A percentile compares a stretch with the other conserved stretches of the same genome.
phyloP scores from a whole-genome alignment of 306 rosid genomes.

The Datisca glomerata region DNA sequence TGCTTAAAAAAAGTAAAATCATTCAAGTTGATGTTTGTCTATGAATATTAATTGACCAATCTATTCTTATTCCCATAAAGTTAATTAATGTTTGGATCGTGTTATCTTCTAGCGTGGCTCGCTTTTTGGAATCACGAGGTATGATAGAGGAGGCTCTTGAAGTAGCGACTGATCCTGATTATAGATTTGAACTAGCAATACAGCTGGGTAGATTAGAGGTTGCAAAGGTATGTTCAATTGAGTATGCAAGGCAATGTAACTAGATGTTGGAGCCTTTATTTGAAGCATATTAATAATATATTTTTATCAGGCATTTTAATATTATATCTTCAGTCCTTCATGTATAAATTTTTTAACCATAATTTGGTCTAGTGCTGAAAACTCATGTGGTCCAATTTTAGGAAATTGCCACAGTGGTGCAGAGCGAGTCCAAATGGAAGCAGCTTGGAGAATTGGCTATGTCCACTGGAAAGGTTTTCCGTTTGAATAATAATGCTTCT shows the following conservation, averaged over 20 bases:
- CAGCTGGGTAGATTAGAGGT: slow-evolving; percentile 93
- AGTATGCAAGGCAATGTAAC: not conserved
- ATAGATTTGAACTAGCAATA: slow-evolving; percentile 89
- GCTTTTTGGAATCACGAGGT: slow-evolving; percentile 94
- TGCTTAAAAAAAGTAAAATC: too few species aligned
- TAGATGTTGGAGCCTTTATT: not conserved
- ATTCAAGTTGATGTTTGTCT: not conserved
- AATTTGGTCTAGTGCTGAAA: slow-evolving; percentile 4
- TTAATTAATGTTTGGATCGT: slow-evolving; percentile 2
- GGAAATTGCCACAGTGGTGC: slow-evolving; percentile 81
- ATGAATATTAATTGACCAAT: not conserved
- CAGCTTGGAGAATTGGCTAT: slow-evolving; percentile 97
- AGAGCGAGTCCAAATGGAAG: slow-evolving; percentile 95
- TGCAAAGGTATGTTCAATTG: slow-evolving; percentile 56
- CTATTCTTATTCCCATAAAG: too few species aligned
- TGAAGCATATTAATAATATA: too few species aligned
- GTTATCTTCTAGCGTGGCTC: slow-evolving; percentile 70
- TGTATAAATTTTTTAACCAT: not conserved
- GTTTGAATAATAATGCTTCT: slow-evolving; percentile 1
- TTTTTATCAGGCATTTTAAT: not conserved
- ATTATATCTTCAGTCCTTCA: not conserved
- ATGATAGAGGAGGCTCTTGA: slow-evolving; percentile 98
- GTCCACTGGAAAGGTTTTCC: slow-evolving; percentile 78
- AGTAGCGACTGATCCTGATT: slow-evolving; percentile 94
- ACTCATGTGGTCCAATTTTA: slow-evolving; percentile 18